phyloP scores from a whole-genome alignment of 768 basidiomycete species.

The Hebeloma cylindrosporum region DNA sequence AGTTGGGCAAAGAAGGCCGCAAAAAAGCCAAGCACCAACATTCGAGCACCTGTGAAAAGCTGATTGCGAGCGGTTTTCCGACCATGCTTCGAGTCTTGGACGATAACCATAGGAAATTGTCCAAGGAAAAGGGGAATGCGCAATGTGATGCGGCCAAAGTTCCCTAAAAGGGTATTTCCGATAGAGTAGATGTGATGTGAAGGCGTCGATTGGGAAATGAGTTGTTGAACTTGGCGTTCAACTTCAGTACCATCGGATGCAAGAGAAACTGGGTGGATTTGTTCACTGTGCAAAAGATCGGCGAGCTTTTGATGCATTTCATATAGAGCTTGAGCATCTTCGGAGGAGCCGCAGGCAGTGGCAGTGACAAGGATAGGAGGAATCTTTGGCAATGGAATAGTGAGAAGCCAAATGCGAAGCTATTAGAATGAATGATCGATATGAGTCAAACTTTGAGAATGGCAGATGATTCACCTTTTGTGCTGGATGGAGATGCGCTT shows the following conservation, averaged over 20 bases:
- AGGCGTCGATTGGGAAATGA: too few relatives aligned
- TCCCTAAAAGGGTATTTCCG: too few relatives aligned
- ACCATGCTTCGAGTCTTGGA: constrained; percentile 4
- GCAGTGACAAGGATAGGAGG: not conserved
- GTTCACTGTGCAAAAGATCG: not conserved
- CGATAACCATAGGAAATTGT: not conserved
- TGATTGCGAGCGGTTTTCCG: constrained; percentile 2
- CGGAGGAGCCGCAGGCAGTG: not conserved
- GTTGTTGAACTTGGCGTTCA: too few relatives aligned
- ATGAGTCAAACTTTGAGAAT: too few relatives aligned
- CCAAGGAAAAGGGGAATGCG: too few relatives aligned
- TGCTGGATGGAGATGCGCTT: too few relatives aligned
- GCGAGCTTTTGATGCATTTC: not conserved
- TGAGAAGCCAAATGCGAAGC: not conserved
- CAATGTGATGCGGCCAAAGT: too few relatives aligned
- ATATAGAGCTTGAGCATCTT: not conserved
- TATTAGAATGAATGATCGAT: too few relatives aligned
- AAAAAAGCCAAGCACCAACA: constrained; percentile 25
- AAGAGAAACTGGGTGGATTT: not conserved
- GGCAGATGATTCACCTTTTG: too few relatives aligned
- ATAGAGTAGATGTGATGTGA: too few relatives aligned
- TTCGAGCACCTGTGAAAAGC: constrained; percentile 24
- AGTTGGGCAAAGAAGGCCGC: constrained; percentile 22
- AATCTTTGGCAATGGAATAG: not conserved
- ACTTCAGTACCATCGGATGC: too few relatives aligned